Conservation (phyloP, 345 rosid species). For the Linum trigynum region DNA sequence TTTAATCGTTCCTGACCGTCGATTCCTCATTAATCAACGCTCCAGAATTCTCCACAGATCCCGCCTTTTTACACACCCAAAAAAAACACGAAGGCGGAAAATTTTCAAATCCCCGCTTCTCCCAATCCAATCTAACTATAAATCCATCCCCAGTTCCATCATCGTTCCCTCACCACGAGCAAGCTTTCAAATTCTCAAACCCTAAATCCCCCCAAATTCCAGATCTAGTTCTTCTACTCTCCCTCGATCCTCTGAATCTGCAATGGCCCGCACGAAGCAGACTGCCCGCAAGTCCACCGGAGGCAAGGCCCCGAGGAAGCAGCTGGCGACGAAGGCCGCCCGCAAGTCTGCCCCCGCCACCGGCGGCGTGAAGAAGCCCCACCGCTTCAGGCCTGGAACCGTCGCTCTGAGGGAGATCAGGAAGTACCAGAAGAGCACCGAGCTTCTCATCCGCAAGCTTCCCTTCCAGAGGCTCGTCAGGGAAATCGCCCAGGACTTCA, state of each 20-base stretch:
- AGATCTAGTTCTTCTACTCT: background rate
- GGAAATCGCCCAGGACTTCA: constrained; percentile 6
- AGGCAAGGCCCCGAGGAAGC: constrained; percentile 13
- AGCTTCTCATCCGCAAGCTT: background rate
- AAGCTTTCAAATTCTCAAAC: background rate
- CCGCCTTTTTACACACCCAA: background rate
- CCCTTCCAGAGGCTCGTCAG: constrained; percentile 6
- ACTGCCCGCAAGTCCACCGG: constrained; percentile 12
- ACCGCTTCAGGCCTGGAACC: constrained; percentile 12
- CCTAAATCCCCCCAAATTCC: background rate
- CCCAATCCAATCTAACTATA: background rate
- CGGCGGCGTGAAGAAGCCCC: constrained; percentile 14
- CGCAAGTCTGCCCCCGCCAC: constrained; percentile 12
- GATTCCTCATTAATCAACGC: background rate
- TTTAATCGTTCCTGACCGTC: background rate
- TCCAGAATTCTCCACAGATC: background rate
- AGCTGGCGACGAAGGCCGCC: constrained; percentile 12
- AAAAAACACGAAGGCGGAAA: background rate
- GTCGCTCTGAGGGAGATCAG: constrained; percentile 13
- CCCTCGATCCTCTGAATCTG: background rate
- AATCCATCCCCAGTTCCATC: background rate
- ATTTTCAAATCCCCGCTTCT: background rate
- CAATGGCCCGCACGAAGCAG: constrained; percentile 14
- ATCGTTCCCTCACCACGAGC: background rate
- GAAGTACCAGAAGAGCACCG: constrained; percentile 9